Evolutionary conservation across 345 rosid genomes (phyloP).

Genomic region (Moricandia moricandioides): DNA sequence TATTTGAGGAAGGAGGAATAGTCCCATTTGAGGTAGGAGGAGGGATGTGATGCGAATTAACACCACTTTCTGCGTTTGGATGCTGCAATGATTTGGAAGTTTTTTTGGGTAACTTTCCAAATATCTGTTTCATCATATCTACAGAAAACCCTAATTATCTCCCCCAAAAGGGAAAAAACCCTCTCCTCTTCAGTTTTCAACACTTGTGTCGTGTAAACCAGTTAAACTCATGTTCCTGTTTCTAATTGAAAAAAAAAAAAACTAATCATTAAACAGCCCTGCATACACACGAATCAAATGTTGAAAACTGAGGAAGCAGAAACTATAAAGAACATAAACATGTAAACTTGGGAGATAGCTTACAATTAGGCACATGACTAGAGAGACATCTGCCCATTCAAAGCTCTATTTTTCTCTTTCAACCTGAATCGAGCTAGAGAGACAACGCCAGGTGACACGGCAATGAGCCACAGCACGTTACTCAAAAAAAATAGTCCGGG

Average conservation of each 20-base stretch:
- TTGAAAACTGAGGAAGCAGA: neutral
- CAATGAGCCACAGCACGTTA: slow-evolving; percentile 21
- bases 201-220: neutral
- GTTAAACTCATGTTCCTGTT: slow-evolving; percentile 3
- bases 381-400: slow-evolving; percentile 14
- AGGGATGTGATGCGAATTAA: slow-evolving; percentile 17
- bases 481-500: neutral
- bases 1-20: slow-evolving; percentile 35
- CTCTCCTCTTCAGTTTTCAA: neutral
- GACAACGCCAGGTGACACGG: slow-evolving; percentile 6
- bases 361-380: slow-evolving; percentile 21
- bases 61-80: slow-evolving; percentile 41
- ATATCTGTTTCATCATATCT: slow-evolving; percentile 78
- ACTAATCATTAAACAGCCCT: slow-evolving; percentile 29
- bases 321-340: neutral
- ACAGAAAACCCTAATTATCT: slow-evolving; percentile 16
- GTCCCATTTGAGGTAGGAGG: slow-evolving; percentile 52
- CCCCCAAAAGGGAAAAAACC: slow-evolving; percentile 4
- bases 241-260: neutral
- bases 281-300: slow-evolving; percentile 11
- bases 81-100: slow-evolving; percentile 60
- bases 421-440: slow-evolving; percentile 26
- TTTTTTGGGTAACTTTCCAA: slow-evolving; percentile 67
- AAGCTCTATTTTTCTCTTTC: neutral
- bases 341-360: slow-evolving; percentile 12